Evolutionary conservation across 2,329 filamentous ascomycete species (phyloP), one percentile per base, ranked within the genome.

Genomic region (Ophiostoma ulmi): DNA sequence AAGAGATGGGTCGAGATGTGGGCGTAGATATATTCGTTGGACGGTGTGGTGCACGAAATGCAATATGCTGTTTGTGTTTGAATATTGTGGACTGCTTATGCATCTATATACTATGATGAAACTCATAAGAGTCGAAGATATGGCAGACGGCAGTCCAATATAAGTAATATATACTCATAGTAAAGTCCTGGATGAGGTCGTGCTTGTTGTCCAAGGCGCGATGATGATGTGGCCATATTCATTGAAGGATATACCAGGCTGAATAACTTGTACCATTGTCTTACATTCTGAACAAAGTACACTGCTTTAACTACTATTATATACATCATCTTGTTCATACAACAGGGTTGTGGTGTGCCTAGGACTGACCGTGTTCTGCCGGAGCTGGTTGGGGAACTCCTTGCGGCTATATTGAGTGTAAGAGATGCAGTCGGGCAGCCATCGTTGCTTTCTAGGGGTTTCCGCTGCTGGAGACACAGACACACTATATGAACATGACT

Each of bases 351-450:
- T 22, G 44, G 20, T 61, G 22, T 22, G 35, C 36, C 38, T 14
- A 22, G 2, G 52, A 10, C n/a, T 58, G 58, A n/a, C 26, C 38
- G 48, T 52, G 48, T 36, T 39, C 38, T 44, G 17, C 31, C 63
- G 17, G 41, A 48, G 17, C 65, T 41, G 38, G 65, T 44, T 67
- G 65, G 38, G 38, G 65, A 48, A 48, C 38, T 67, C 39, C 38
- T 41, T 39, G 41, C 44, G 17, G 44, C 44, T 48, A 48, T 48
- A 39, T 48, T 48, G 6, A 20, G 44, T 20, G 44, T 48, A 7
- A 20, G 44, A 48, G 17, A n/a, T 48, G 44, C 44, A 48, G 5
- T n/a, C 17, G 14, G 17, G 17, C 14, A 48, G 44, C 17, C 44
- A 48, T n/a, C 5, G 44, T 48, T 48, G 17, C 44, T n/a, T 48